Percentiles rank a stretch among this genome's conserved stretches.
Evolutionary conservation across 2,329 filamentous ascomycete species (phyloP).

Genomic region (Pseudogymnoascus sp.): DNA sequence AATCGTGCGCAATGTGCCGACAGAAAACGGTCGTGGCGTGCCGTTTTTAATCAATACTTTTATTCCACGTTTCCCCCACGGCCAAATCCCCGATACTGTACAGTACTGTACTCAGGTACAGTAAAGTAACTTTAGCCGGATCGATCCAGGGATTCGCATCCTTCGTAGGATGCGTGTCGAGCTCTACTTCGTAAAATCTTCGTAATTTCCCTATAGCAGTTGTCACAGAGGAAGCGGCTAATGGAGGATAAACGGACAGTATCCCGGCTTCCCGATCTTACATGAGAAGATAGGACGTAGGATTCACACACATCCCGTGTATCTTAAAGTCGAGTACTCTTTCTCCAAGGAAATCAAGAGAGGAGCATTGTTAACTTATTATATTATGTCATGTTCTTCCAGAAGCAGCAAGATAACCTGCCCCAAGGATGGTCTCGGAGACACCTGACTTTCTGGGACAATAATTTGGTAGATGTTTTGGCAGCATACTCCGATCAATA

Average conservation of each 20-base stretch:
- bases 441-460: not conserved
- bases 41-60: not conserved
- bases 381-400: not conserved
- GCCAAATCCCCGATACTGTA: not conserved
- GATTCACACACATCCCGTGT: not conserved
- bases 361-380: not conserved
- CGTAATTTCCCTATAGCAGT: not conserved
- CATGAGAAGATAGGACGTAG: not conserved
- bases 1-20: not conserved
- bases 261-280: not conserved
- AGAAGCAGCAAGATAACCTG: not conserved
- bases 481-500: not conserved
- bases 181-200: not conserved
- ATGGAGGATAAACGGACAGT: not conserved
- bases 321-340: not conserved
- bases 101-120: not conserved
- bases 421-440: not conserved
- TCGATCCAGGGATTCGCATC: not conserved
- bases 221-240: not conserved
- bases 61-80: not conserved
- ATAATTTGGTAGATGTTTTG: not conserved
- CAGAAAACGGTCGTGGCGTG: not conserved
- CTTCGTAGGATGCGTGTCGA: not conserved
- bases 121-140: not conserved
- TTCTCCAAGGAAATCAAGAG: not conserved